Evolutionary conservation across 208 protist genomes (phyloP).

Genomic region (Acanthamoeba castellanii): DNA sequence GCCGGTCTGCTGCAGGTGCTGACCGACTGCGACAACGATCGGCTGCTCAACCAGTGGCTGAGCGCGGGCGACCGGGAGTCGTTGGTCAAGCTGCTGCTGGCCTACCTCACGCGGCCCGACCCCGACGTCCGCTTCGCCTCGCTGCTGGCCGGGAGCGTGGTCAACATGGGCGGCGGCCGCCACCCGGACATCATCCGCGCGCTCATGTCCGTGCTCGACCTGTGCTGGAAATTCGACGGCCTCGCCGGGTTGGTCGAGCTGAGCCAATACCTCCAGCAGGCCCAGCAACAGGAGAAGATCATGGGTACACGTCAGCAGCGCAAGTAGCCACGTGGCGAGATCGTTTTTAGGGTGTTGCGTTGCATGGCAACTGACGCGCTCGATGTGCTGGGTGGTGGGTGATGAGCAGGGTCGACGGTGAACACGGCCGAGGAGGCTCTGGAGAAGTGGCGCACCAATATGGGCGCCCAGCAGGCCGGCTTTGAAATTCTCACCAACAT

Average conservation of each 20-base stretch:
- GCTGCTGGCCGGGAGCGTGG: conserved; percentile 22
- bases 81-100: conserved; percentile 11
- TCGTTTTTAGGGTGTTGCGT: no score
- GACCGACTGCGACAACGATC: conserved; percentile 29
- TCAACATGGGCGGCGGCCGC: conserved; percentile 43
- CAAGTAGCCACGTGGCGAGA: not conserved
- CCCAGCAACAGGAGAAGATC: conserved; percentile 45
- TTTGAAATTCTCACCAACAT: conserved; percentile 64
- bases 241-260: conserved; percentile 18
- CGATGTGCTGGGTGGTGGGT: not conserved
- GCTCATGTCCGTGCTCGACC: conserved; percentile 49
- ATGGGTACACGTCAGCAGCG: not conserved
- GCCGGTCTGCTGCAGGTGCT: conserved; percentile 38
- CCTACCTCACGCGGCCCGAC: not conserved
- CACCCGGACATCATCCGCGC: not conserved
- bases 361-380: not conserved
- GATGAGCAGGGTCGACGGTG: not conserved
- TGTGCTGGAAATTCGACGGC: conserved; percentile 61
- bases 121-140: conserved; percentile 47
- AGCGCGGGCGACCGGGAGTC: not conserved
- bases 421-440: conserved; percentile 23
- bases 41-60: conserved; percentile 32
- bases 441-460: conserved; percentile 27
- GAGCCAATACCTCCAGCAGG: not conserved
- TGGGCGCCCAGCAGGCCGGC: conserved; percentile 37